Conservation (phyloP, 108 stramenopile species). For the Nitzschia sp. region DNA sequence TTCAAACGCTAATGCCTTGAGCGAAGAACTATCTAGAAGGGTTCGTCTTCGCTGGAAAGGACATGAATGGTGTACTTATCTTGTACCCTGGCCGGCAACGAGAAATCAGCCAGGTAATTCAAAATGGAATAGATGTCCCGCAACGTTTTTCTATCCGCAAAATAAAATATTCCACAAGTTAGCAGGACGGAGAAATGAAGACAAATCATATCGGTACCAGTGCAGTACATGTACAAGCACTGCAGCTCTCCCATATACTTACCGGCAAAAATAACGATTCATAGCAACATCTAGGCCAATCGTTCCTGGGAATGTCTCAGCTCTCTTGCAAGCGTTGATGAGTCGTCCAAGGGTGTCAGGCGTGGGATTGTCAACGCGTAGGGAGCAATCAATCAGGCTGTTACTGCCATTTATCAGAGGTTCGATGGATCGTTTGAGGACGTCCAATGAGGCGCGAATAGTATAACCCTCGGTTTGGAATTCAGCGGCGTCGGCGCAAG, state of each 20-base stretch:
- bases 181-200: too few relatives aligned
- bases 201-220: too few relatives aligned
- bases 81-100: background rate
- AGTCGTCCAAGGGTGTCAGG: slow-evolving; percentile 33
- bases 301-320: slow-evolving; percentile 9
- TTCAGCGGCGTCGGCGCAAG: slow-evolving; percentile 25
- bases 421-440: slow-evolving; percentile 1
- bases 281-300: slow-evolving; percentile 12
- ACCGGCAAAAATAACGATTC: slow-evolving; percentile 28
- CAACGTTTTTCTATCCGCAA: slow-evolving; percentile 18
- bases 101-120: slow-evolving; percentile 24
- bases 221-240: too few relatives aligned
- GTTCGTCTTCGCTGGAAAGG: slow-evolving; percentile 10
- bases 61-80: slow-evolving; percentile 1
- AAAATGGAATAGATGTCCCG: slow-evolving; percentile 12
- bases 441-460: slow-evolving; percentile 23
- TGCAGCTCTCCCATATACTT: too few relatives aligned
- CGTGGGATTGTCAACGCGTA: slow-evolving; percentile 30
- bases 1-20: too few relatives aligned
- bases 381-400: slow-evolving; percentile 1
- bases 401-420: background rate
- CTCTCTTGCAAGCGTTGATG: slow-evolving; percentile 22
- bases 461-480: slow-evolving; percentile 26
- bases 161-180: too few relatives aligned
- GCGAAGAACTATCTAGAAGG: too few relatives aligned